phyloP scores from a whole-genome alignment of 192 early-diverging fungal species.

The Dimargaris xerosporica region DNA sequence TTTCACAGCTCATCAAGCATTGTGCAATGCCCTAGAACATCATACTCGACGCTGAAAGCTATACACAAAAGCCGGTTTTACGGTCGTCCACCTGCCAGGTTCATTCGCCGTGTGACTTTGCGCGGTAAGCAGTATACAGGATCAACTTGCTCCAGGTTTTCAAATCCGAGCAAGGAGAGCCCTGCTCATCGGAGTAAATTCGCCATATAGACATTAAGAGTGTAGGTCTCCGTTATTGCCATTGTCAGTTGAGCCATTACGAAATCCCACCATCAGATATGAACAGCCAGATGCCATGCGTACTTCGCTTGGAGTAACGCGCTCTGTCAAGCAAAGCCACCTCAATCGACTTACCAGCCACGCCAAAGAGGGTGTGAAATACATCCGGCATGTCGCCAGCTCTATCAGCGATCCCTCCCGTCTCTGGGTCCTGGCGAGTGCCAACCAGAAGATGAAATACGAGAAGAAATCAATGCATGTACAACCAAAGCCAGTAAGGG shows the following conservation, averaged over 20 bases:
- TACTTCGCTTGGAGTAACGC: background rate
- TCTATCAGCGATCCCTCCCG: conserved; percentile 88
- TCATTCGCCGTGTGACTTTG: conserved; percentile 37
- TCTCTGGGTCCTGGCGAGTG: conserved; percentile 66
- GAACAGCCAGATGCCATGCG: background rate
- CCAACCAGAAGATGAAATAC: no score
- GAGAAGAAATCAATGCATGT: no score
- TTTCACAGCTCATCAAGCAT: no score
- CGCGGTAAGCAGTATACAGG: conserved; percentile 84
- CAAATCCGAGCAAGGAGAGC: conserved; percentile 70
- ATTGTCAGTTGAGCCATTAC: background rate
- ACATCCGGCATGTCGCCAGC: conserved; percentile 86
- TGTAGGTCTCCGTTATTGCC: background rate
- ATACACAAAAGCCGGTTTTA: no score
- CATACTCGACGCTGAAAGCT: no score
- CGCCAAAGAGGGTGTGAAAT: conserved; percentile 92
- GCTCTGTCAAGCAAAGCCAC: background rate
- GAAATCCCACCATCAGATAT: background rate
- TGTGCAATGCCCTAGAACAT: no score
- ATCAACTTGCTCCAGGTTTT: conserved; percentile 59
- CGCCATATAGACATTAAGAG: background rate
- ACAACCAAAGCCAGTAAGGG: no score
- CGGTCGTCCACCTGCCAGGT: no score
- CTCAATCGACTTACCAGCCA: conserved; percentile 40
- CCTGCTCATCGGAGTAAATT: conserved; percentile 15